phyloP scores from a whole-genome alignment of 257 asterid genomes.

The Gardenia jasminoides region DNA sequence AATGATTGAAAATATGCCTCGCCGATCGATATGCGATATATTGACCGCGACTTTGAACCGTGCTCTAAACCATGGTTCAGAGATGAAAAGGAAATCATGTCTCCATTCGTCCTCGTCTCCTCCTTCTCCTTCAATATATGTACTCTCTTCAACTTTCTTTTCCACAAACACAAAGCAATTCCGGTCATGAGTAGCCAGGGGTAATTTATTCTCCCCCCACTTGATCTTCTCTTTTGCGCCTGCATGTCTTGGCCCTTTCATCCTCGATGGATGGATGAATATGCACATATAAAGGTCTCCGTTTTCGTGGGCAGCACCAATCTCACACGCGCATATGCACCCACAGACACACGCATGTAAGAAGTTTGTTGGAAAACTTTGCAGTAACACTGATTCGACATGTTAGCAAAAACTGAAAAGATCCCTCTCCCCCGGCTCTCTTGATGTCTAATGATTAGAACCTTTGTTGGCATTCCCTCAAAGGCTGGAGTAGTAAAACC shows the following conservation, averaged over 20 bases:
- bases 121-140: not conserved
- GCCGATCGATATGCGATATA: no score
- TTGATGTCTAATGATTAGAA: constrained; percentile 6
- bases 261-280: constrained; percentile 6
- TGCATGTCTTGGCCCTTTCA: constrained; percentile 40
- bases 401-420: not conserved
- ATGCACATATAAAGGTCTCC: constrained; percentile 2
- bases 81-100: not conserved
- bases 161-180: constrained; percentile 5
- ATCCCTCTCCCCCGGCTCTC: not conserved
- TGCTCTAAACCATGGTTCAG: no score
- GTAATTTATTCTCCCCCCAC: constrained; percentile 2
- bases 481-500: constrained; percentile 1
- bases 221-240: constrained; percentile 17
- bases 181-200: not conserved
- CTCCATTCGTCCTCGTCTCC: not conserved
- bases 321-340: not conserved
- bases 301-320: not conserved
- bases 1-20: no score
- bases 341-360: not conserved
- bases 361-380: not conserved
- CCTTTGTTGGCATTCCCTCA: not conserved
- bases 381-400: not conserved
- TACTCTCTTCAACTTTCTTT: not conserved
- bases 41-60: no score